These are phyloP conservation scores for Candida qinlingensis DNA, from an alignment of 805 yeast species.

Conservation along the genomic window DNA sequence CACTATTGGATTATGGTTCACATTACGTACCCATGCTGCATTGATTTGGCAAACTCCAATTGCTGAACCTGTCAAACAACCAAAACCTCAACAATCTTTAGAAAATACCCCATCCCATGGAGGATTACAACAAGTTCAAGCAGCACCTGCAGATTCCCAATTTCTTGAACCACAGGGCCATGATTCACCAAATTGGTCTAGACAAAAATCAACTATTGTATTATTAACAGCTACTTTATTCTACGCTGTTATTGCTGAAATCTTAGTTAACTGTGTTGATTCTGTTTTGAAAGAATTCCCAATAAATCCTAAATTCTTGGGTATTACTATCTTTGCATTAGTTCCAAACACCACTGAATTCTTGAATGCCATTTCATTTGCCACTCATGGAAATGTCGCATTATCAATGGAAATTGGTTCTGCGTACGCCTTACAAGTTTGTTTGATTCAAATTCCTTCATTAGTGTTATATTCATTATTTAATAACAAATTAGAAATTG, in stretches of 20 bases:
- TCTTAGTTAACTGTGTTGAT: conserved; percentile 91
- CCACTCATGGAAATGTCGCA: conserved; percentile 93
- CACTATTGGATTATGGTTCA: conserved; percentile 84
- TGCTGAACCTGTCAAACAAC: conserved; percentile 19
- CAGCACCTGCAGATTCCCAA: conserved; percentile 4
- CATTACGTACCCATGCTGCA: conserved; percentile 93
- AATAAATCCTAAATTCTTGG: conserved; percentile 86
- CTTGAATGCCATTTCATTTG: conserved; percentile 93
- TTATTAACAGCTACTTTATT: conserved; percentile 77
- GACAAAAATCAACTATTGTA: conserved; percentile 75
- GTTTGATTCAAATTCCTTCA: conserved; percentile 88
- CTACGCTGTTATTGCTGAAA: conserved; percentile 92
- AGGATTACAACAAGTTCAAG: neutral
- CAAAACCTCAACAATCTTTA: conserved; percentile 9
- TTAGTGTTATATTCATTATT: conserved; percentile 72
- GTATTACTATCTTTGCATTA: conserved; percentile 89
- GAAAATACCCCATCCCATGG: neutral
- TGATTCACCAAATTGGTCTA: conserved; percentile 97
- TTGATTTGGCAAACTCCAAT: conserved; percentile 84
- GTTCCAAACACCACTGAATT: conserved; percentile 98
- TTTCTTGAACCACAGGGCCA: conserved; percentile 50
- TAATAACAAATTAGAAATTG: conserved; percentile 32
- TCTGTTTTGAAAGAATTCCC: conserved; percentile 72
- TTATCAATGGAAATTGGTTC: conserved; percentile 96
- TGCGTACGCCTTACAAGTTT: conserved; percentile 95